Evolutionary conservation across 257 asterid genomes (phyloP).

Genomic region (Cinchona pubescens): DNA sequence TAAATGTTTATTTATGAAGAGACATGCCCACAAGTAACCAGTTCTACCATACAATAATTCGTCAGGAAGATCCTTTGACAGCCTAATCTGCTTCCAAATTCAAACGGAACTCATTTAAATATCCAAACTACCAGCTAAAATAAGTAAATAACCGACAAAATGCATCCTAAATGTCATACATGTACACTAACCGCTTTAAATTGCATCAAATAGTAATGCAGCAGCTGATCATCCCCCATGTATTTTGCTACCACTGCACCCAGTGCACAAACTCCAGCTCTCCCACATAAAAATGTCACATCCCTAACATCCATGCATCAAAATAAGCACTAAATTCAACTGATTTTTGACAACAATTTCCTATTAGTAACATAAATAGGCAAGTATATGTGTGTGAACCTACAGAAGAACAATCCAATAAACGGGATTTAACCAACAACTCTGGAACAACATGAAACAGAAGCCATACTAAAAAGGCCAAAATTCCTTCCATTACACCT

Average conservation of each 20-base stretch:
- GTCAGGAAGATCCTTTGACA: constrained; percentile 53
- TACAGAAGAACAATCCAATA: not conserved
- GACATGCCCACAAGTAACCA: constrained; percentile 70
- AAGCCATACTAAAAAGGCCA: too few species aligned
- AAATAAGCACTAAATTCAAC: constrained; percentile 4
- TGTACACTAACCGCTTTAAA: constrained; percentile 53
- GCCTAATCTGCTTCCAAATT: constrained; percentile 48
- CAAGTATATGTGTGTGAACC: not conserved
- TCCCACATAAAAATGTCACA: constrained; percentile 62
- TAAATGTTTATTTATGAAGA: constrained; percentile 51
- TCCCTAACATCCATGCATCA: constrained; percentile 40
- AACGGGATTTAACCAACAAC: not conserved
- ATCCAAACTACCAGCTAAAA: not conserved
- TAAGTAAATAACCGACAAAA: not conserved
- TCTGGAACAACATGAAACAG: too few species aligned
- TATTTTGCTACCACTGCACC: constrained; percentile 71
- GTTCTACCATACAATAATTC: constrained; percentile 69
- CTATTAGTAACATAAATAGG: not conserved
- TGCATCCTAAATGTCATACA: not conserved
- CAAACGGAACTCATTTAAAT: constrained; percentile 9
- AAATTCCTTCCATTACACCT: too few species aligned
- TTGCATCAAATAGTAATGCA: constrained; percentile 41
- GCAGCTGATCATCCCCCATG: constrained; percentile 40
- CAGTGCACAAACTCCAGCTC: constrained; percentile 69
- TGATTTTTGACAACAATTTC: not conserved